Evolutionary conservation across 2,329 filamentous ascomycete species (phyloP).

Genomic region (Lachnellula occidentalis): DNA sequence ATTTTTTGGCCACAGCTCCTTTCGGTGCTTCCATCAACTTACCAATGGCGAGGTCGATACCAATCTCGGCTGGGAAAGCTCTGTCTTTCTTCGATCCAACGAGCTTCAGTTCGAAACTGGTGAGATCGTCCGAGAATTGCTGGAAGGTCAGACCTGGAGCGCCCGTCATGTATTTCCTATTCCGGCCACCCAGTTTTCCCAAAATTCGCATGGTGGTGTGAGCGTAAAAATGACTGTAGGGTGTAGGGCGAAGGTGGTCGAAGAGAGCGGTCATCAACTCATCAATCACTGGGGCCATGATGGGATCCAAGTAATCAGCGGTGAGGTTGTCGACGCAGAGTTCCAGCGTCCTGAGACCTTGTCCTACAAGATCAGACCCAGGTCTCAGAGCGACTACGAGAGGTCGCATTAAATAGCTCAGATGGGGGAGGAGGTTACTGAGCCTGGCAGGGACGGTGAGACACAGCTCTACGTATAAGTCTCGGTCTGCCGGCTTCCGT

Average conservation of each 20-base stretch:
- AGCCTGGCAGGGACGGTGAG: slow-evolving; percentile 91
- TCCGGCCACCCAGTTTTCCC: slow-evolving; percentile 91
- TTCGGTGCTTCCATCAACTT: slow-evolving; percentile 81
- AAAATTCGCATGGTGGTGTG: slow-evolving; percentile 97
- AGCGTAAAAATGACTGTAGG: slow-evolving; percentile 95
- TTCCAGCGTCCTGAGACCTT: slow-evolving; percentile 87
- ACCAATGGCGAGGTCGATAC: slow-evolving; percentile 81
- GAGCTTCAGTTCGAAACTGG: slow-evolving; percentile 83
- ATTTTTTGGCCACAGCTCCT: slow-evolving; percentile 44
- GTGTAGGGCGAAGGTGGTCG: slow-evolving; percentile 88
- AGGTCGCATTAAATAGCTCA: slow-evolving; percentile 95
- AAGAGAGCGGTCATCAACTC: slow-evolving; percentile 97
- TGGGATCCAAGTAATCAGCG: slow-evolving; percentile 94
- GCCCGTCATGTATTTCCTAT: slow-evolving; percentile 90
- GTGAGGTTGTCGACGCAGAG: slow-evolving; percentile 98
- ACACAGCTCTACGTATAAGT: slow-evolving; percentile 94
- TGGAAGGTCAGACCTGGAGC: slow-evolving; percentile 80
- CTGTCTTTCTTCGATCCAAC: slow-evolving; percentile 86
- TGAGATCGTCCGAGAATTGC: slow-evolving; percentile 77
- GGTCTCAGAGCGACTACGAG: slow-evolving; percentile 92
- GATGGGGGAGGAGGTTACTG: slow-evolving; percentile 88
- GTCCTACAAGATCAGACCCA: slow-evolving; percentile 88
- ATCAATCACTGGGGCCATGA: slow-evolving; percentile 98
- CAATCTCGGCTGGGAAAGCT: slow-evolving; percentile 79
- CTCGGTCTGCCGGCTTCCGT: slow-evolving; percentile 81